A percentile compares a stretch with the other conserved stretches of the same genome.
phyloP scores from a whole-genome alignment of 352 stramenopile genomes.

The Phytopythium montanum region DNA sequence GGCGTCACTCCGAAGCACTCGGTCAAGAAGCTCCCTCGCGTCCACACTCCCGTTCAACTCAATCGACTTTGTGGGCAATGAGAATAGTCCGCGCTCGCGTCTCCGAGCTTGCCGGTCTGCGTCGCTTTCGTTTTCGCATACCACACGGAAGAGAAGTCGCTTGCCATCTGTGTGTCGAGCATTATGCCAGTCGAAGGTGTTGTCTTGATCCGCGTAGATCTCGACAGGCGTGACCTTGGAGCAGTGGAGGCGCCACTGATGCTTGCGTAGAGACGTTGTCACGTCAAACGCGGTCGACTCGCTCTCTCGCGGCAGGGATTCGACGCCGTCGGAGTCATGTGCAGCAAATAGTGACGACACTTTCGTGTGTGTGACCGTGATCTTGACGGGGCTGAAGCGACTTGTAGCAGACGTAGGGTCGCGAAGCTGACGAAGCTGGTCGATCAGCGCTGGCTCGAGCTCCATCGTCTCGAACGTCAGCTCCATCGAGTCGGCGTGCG shows the following conservation, averaged over 20 bases:
- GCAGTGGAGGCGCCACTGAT: conserved; percentile 33
- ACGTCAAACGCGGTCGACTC: conserved; percentile 30
- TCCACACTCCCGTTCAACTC: conserved; percentile 13
- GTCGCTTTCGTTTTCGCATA: conserved; percentile 23
- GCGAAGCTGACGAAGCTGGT: conserved; percentile 37
- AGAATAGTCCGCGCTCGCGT: conserved; percentile 7
- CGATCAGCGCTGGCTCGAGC: conserved; percentile 31
- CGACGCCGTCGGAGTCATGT: background rate
- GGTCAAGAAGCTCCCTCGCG: conserved; percentile 7
- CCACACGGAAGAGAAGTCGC: conserved; percentile 20
- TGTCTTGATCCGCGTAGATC: conserved; percentile 12
- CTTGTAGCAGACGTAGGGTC: conserved; percentile 45
- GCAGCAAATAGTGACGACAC: conserved; percentile 11
- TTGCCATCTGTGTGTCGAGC: background rate
- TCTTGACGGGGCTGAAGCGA: conserved; percentile 44
- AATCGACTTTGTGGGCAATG: conserved; percentile 7
- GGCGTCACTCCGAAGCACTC: conserved; percentile 3
- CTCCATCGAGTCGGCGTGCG: conserved; percentile 16
- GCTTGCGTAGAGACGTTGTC: conserved; percentile 45
- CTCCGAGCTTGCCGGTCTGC: conserved; percentile 7
- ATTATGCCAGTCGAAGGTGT: background rate
- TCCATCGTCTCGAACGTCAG: conserved; percentile 46
- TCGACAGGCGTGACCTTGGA: conserved; percentile 15
- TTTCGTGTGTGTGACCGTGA: conserved; percentile 38
- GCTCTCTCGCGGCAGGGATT: background rate